Evolutionary conservation across 192 early-diverging fungal genomes (phyloP).

Genomic region (Mycoemilia scoparia): DNA sequence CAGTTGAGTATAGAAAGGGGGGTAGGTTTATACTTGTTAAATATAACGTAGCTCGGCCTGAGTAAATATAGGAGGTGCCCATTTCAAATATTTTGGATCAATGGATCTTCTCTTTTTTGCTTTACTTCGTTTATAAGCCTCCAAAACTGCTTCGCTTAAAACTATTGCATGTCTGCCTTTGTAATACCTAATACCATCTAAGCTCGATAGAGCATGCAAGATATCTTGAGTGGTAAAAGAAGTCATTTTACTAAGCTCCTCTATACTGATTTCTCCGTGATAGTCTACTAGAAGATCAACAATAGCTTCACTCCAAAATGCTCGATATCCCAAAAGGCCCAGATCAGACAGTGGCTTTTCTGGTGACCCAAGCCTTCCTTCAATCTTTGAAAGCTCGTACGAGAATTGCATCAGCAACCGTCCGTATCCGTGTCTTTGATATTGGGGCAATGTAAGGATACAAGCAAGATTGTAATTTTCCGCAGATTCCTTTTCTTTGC

Average conservation of each 20-base stretch:
- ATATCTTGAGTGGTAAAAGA: slow-evolving; percentile 81
- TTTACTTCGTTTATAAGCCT: slow-evolving; percentile 54
- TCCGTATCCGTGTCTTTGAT: slow-evolving; percentile 91
- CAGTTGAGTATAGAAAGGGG: no score
- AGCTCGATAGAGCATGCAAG: slow-evolving; percentile 69
- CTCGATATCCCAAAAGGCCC: slow-evolving; percentile 82
- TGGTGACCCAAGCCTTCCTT: slow-evolving; percentile 84
- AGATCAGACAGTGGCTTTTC: slow-evolving; percentile 98
- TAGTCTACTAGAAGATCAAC: slow-evolving; percentile 53
- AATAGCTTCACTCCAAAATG: slow-evolving; percentile 87
- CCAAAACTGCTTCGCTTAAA: slow-evolving; percentile 67
- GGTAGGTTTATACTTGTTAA: slow-evolving; percentile 15
- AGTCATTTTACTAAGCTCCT: slow-evolving; percentile 72
- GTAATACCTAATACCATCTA: slow-evolving; percentile 83
- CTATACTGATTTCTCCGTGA: slow-evolving; percentile 69
- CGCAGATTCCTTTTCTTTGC: slow-evolving; percentile 93
- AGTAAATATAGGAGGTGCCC: slow-evolving; percentile 66
- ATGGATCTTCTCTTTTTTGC: slow-evolving; percentile 68
- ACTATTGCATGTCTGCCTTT: slow-evolving; percentile 77
- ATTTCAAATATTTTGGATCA: slow-evolving; percentile 56
- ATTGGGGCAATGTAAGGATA: slow-evolving; percentile 93
- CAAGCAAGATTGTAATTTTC: slow-evolving; percentile 98
- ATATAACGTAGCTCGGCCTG: slow-evolving; percentile 55
- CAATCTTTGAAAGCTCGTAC: slow-evolving; percentile 90
- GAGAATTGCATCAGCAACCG: slow-evolving; percentile 86